Evolutionary conservation across 2,329 filamentous ascomycete genomes (phyloP), one percentile per base, ranked within the genome.

Genomic region (Bipolaris zeicola): DNA sequence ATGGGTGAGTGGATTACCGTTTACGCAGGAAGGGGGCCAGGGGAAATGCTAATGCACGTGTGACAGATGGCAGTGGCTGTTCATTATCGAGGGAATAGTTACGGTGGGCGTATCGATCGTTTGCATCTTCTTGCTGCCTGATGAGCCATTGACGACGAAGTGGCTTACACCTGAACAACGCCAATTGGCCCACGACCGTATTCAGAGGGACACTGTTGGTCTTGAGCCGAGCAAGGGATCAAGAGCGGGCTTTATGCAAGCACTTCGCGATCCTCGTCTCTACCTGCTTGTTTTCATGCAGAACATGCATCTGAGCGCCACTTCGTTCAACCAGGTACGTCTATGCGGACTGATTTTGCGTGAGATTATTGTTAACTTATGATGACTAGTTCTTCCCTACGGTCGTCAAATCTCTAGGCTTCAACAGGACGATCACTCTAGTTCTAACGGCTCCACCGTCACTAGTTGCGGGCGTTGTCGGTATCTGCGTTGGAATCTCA

Each of bases 221-320:
- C 45, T 58, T 67, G 50, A 77, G 20, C 71, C 74, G 24, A 77
- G 76, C 39, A 78, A 76, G 33, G 80, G 74, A 7, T 73, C 76
- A 14, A 78, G 73, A 74, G 76, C 77, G 1, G 82, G 83, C 2
- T 75, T 84, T 26, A 49, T 45, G 61, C 78, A 83, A 56, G 82
- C 82, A 0, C 75, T 78, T 50, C 67, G 66, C 11, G 83, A 86
- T 56, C 80, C 79, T 61, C 77, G 81, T 50, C 79, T 82, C 0
- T 85, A 82, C 78, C 67, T 85, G 3, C 81, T 84, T 59, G 79
- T 78, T 5, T 72, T 84, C 34, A 84, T 85, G 82, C 81, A 84
- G 61, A 83, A 84, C 67, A 81, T 83, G 65, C 82, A 85, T 65
- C 70, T 84, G 11, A 81, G 79, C 1, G 61, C 63, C 5, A 62